Evolutionary conservation across 2,329 filamentous ascomycete genomes (phyloP), one percentile per base, ranked within the genome.

Genomic region (Ustilaginoidea virens): DNA sequence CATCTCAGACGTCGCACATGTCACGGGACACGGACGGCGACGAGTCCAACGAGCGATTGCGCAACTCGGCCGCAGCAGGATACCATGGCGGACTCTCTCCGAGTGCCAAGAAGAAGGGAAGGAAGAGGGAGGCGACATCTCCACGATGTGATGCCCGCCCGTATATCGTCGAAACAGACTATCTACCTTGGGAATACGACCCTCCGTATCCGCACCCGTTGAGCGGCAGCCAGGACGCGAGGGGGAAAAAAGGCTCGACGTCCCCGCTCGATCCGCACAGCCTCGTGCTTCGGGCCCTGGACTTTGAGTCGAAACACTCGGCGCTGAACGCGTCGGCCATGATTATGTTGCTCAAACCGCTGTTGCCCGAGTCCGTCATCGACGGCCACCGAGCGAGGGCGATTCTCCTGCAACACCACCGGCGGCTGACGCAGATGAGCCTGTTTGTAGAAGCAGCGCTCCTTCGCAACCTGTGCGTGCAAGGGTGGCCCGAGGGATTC

Each of bases 281-380:
- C 1, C 52, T 74, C 7, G 48, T 76, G 6, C 50, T 56, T 9
- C 60, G 66, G 4, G 61, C 67, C 0, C 52, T 77, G 1, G 52
- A 58, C 5, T 74, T 70, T 32, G 71, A 76, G 41, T 57, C 58
- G 5, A 59, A 56, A 26, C 62, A 60, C 2, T 73, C 68, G 0
- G 61, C 67, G 2, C 53, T 75, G 15, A 68, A 70, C 35, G 69
- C 71, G 1, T 64, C 71, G 0, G 66, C 68, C 17, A 74, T 77
- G 39, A 46, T 76, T 5, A 58, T 77, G 3, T 57, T 76, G 0
- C 53, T 77, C 1, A 60, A 61, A 22, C 69, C 70, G 0, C 57
- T 76, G 1, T 52, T 76, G 1, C 65, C 69, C 0, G 52, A 61
- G 1, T 52, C 54, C 7, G 52, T 71, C 12, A 66, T 77, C 20